Percentiles rank a stretch among this genome's conserved stretches.
These are phyloP conservation scores for Huntiella savannae DNA, from an alignment of 2,329 filamentous ascomycete species.

Conservation along the genomic window DNA sequence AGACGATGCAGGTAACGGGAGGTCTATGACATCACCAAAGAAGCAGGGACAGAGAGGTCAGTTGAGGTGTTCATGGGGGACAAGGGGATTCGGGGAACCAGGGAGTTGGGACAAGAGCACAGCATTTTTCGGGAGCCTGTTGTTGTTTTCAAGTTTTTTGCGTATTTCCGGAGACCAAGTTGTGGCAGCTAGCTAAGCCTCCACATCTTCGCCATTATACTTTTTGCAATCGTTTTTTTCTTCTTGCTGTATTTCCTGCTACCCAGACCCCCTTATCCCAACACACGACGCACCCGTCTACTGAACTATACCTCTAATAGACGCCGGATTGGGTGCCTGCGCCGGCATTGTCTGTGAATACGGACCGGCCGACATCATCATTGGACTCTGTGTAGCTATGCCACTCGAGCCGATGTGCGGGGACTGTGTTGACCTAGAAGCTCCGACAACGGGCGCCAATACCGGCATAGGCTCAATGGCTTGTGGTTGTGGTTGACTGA, in stretches of 20 bases:
- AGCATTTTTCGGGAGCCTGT: too few species aligned
- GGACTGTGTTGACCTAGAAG: constrained; percentile 36
- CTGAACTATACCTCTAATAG: constrained; percentile 49
- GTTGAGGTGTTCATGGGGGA: too few species aligned
- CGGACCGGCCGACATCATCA: constrained; percentile 44
- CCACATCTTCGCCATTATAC: too few species aligned
- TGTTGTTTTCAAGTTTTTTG: too few species aligned
- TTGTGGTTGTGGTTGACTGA: constrained; percentile 25
- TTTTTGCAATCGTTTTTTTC: too few species aligned
- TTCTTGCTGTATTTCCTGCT: too few species aligned
- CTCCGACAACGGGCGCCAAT: constrained; percentile 21
- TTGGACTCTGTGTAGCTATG: constrained; percentile 29
- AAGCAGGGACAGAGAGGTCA: too few species aligned
- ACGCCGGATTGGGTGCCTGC: constrained; percentile 51
- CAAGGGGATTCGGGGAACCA: too few species aligned
- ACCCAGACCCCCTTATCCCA: too few species aligned
- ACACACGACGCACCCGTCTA: not conserved
- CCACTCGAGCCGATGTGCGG: constrained; percentile 35
- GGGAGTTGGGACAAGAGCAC: too few species aligned
- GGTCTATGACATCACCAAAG: constrained; percentile 15
- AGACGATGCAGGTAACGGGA: constrained; percentile 36
- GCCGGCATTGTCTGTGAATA: constrained; percentile 56
- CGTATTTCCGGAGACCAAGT: too few species aligned
- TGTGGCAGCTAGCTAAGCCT: too few species aligned
- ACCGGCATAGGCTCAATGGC: constrained; percentile 8